Conservation (phyloP, 495 filamentous ascomycete species). For the Daldinia loculata region DNA sequence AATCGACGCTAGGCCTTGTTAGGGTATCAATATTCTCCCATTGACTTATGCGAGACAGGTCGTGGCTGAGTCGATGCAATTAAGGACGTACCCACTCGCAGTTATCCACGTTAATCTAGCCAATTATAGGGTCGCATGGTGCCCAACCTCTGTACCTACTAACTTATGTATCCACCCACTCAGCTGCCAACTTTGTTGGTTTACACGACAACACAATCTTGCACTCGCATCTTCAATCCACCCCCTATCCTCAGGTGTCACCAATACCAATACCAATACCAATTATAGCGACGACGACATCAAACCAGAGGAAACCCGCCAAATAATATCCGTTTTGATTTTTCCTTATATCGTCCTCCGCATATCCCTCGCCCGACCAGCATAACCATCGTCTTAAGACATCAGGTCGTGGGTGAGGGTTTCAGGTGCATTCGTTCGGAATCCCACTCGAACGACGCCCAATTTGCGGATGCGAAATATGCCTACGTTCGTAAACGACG, state of each 20-base stretch:
- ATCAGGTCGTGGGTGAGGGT: slow-evolving; percentile 31
- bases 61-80: slow-evolving; percentile 37
- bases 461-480: slow-evolving; percentile 53
- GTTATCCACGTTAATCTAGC: slow-evolving; percentile 33
- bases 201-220: slow-evolving; percentile 41
- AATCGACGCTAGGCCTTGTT: slow-evolving; percentile 7
- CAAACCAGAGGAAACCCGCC: not conserved
- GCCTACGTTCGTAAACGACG: slow-evolving; percentile 67
- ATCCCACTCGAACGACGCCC: slow-evolving; percentile 23
- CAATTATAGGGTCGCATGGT: slow-evolving; percentile 14
- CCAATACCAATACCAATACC: slow-evolving; percentile 26
- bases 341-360: slow-evolving; percentile 2
- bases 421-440: slow-evolving; percentile 30
- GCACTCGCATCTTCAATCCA: slow-evolving; percentile 26
- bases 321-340: slow-evolving; percentile 9
- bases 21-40: slow-evolving; percentile 2
- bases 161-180: slow-evolving; percentile 38
- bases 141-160: slow-evolving; percentile 15
- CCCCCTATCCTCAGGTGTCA: slow-evolving; percentile 26
- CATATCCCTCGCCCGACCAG: slow-evolving; percentile 30
- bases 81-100: slow-evolving; percentile 19
- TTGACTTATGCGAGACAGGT: slow-evolving; percentile 27
- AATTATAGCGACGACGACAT: slow-evolving; percentile 24
- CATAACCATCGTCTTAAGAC: slow-evolving; percentile 14
- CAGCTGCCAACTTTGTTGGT: slow-evolving; percentile 41